Percentiles rank a stretch among this genome's conserved stretches.
phyloP scores from a whole-genome alignment of 192 early-diverging fungal genomes.

The Funneliformis geosporum region DNA sequence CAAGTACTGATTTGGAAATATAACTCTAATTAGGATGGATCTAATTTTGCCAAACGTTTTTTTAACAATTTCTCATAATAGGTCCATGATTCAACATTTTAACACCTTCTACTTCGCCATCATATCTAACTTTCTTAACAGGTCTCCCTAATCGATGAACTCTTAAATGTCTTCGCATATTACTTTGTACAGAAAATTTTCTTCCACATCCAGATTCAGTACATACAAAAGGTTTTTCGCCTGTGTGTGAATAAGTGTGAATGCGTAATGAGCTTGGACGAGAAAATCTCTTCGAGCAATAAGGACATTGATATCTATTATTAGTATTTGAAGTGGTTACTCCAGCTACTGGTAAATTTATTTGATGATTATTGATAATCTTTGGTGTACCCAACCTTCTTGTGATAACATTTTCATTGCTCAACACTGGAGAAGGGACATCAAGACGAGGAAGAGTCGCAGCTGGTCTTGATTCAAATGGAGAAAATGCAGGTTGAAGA shows the following conservation, averaged over 20 bases:
- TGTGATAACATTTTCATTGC: not conserved
- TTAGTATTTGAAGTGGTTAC: not conserved
- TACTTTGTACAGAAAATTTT: constrained; percentile 72
- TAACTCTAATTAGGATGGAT: not conserved
- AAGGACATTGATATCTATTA: constrained; percentile 57
- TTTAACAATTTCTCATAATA: not conserved
- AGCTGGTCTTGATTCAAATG: not conserved
- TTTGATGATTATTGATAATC: not conserved
- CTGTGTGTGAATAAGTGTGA: constrained; percentile 75
- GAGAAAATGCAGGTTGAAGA: not conserved
- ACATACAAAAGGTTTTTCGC: constrained; percentile 73
- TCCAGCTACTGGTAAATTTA: not conserved
- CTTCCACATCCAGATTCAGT: constrained; percentile 61
- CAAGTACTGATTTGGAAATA: not conserved
- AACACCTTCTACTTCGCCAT: constrained; percentile 14
- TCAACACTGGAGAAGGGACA: not conserved
- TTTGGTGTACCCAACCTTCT: not conserved
- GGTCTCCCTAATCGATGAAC: constrained; percentile 50
- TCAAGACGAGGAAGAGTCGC: not conserved
- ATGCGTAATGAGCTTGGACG: constrained; percentile 68
- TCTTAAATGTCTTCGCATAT: constrained; percentile 69
- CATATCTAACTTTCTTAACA: constrained; percentile 15
- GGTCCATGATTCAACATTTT: not conserved
- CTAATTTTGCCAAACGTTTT: not conserved
- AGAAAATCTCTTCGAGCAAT: constrained; percentile 65